These are phyloP conservation scores for Alternaria triticina DNA, from an alignment of 2,329 filamentous ascomycete species.

Conservation along the genomic window DNA sequence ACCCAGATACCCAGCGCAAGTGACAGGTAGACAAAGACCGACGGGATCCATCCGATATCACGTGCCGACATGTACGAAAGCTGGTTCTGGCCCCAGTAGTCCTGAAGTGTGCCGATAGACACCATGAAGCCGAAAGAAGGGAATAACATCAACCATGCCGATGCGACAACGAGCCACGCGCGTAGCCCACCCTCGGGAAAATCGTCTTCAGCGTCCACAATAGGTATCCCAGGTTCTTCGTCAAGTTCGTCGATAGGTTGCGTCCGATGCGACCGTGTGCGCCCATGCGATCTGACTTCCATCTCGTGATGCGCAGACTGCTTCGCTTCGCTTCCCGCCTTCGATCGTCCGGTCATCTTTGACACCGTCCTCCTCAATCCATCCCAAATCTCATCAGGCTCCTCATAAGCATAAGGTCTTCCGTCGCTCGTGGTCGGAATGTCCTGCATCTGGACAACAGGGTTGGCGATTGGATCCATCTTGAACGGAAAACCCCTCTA, in stretches of 20 bases:
- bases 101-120: slow-evolving; percentile 74
- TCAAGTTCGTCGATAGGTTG: slow-evolving; percentile 3
- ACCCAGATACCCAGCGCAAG: slow-evolving; percentile 86
- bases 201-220: slow-evolving; percentile 33
- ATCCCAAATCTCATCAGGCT: slow-evolving; percentile 28
- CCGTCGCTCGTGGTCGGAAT: slow-evolving; percentile 16
- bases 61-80: slow-evolving; percentile 65
- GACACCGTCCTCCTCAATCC: slow-evolving; percentile 26
- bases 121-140: slow-evolving; percentile 50
- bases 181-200: slow-evolving; percentile 49
- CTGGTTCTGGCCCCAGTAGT: slow-evolving; percentile 77
- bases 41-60: slow-evolving; percentile 88
- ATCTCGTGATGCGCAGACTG: slow-evolving; percentile 13
- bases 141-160: slow-evolving; percentile 44
- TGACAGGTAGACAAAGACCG: slow-evolving; percentile 80
- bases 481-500: not conserved
- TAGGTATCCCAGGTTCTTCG: slow-evolving; percentile 17
- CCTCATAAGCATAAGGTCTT: slow-evolving; percentile 8
- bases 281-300: slow-evolving; percentile 8
- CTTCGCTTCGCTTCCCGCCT: slow-evolving; percentile 19
- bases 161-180: slow-evolving; percentile 51
- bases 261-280: slow-evolving; percentile 13
- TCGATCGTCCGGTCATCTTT: slow-evolving; percentile 28
- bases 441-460: slow-evolving; percentile 32
- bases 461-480: slow-evolving; percentile 40